A percentile compares a stretch with the other conserved stretches of the same genome.
phyloP scores from a whole-genome alignment of 495 filamentous ascomycete species.

The Cercophora sp. region DNA sequence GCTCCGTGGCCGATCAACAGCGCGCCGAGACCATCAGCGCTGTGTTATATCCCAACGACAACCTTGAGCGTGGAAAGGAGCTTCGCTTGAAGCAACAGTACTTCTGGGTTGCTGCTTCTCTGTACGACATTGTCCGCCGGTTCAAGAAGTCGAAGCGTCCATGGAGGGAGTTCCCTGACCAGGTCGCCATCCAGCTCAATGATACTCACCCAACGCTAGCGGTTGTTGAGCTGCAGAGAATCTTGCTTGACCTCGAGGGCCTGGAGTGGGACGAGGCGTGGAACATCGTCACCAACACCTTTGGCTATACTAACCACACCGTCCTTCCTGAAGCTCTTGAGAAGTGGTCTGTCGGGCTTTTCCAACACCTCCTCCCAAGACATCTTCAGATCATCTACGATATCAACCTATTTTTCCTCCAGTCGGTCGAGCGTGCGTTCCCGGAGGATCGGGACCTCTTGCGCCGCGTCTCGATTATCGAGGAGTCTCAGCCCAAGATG shows the following conservation, averaged over 20 bases:
- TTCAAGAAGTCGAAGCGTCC: slow-evolving; percentile 95
- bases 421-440: slow-evolving; percentile 81
- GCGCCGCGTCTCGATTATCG: slow-evolving; percentile 84
- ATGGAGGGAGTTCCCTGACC: slow-evolving; percentile 89
- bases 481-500: slow-evolving; percentile 97
- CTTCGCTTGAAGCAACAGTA: slow-evolving; percentile 98
- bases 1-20: slow-evolving; percentile 93
- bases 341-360: slow-evolving; percentile 93
- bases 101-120: slow-evolving; percentile 97
- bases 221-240: slow-evolving; percentile 90
- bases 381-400: slow-evolving; percentile 99
- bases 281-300: slow-evolving; percentile 65
- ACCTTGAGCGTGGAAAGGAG: slow-evolving; percentile 93
- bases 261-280: slow-evolving; percentile 94
- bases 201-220: slow-evolving; percentile 97
- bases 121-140: slow-evolving; percentile 91
- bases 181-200: slow-evolving; percentile 96
- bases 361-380: slow-evolving; percentile 89
- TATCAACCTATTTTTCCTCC: slow-evolving; percentile 92
- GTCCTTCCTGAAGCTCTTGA: slow-evolving; percentile 95
- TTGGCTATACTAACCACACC: slow-evolving; percentile 97
- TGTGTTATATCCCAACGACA: slow-evolving; percentile 96
- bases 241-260: slow-evolving; percentile 83
- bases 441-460: slow-evolving; percentile 86
- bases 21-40: slow-evolving; percentile 96